Percentiles rank a stretch among this genome's conserved stretches.
Conservation (phyloP, 164 flowering plant genomes). For the Vitis rupestris region DNA sequence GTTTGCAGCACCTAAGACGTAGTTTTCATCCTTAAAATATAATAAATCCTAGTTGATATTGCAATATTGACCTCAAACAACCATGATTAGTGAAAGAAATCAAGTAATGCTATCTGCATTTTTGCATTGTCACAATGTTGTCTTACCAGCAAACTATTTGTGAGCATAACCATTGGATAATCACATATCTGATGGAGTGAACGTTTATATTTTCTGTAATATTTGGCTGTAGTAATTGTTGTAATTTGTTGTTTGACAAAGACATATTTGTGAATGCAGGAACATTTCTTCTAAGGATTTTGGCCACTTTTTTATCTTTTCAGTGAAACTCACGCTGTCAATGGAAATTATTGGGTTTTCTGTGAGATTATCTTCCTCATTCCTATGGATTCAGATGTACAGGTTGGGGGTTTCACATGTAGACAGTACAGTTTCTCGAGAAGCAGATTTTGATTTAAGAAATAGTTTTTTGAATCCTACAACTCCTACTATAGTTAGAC, state of each 20-base stretch:
- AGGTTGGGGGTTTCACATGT: constrained; percentile 69
- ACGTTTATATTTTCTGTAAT: no score
- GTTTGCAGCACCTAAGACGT: no score
- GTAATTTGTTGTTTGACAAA: not conserved
- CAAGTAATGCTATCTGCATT: no score
- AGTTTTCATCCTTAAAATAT: no score
- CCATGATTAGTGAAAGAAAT: no score
- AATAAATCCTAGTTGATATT: no score
- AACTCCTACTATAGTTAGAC: constrained; percentile 38
- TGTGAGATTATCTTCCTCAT: constrained; percentile 68
- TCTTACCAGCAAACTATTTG: no score
- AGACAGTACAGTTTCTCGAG: constrained; percentile 42
- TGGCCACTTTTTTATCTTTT: constrained; percentile 46
- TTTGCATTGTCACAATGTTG: no score
- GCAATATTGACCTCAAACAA: no score
- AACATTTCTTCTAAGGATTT: constrained; percentile 48
- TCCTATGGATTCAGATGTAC: constrained; percentile 91
- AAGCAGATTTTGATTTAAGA: constrained; percentile 65
- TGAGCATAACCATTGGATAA: no score
- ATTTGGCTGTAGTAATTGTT: not conserved
- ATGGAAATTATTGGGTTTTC: constrained; percentile 78
- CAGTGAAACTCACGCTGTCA: constrained; percentile 62
- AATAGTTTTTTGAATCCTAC: constrained; percentile 72
- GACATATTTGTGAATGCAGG: constrained; percentile 44
- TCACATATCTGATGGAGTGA: no score